Evolutionary conservation across 2,329 filamentous ascomycete genomes (phyloP).

Genomic region (Curvularia sp.): DNA sequence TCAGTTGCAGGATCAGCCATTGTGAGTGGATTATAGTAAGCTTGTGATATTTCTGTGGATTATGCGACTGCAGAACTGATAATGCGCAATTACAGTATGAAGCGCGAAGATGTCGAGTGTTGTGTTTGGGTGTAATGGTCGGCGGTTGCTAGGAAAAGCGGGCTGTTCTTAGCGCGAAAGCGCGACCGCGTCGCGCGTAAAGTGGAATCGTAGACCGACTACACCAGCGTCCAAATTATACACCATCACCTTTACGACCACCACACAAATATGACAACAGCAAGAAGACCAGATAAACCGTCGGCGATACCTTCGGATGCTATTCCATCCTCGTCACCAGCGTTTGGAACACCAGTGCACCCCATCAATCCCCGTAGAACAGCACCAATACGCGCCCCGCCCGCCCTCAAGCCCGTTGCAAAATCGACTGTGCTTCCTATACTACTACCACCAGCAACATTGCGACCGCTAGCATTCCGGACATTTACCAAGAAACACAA

Average conservation of each 20-base stretch:
- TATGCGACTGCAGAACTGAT: slow-evolving; percentile 16
- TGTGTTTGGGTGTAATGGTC: slow-evolving; percentile 3
- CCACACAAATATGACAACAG: slow-evolving; percentile 35
- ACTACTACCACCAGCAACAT: slow-evolving; percentile 81
- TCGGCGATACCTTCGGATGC: slow-evolving; percentile 56
- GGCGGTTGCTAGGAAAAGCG: slow-evolving; percentile 17
- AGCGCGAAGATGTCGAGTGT: slow-evolving; percentile 7
- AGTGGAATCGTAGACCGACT: slow-evolving; percentile 19
- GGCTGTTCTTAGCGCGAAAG: slow-evolving; percentile 13
- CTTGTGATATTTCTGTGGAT: not conserved
- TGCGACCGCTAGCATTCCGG: slow-evolving; percentile 89
- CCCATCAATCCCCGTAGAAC: slow-evolving; percentile 67
- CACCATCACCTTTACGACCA: slow-evolving; percentile 11
- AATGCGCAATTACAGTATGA: not conserved
- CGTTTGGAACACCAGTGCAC: slow-evolving; percentile 85
- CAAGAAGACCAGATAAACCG: slow-evolving; percentile 42
- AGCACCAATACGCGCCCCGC: slow-evolving; percentile 53
- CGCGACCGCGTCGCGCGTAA: slow-evolving; percentile 35
- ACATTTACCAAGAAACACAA: slow-evolving; percentile 98
- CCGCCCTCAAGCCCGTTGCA: slow-evolving; percentile 58
- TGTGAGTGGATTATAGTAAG: not conserved
- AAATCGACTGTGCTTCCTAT: slow-evolving; percentile 79
- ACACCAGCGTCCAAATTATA: slow-evolving; percentile 4
- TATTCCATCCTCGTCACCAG: slow-evolving; percentile 87
- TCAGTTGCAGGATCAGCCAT: slow-evolving; percentile 39